These are phyloP conservation scores for Plenodomus biglobosus DNA, from an alignment of 2,329 filamentous ascomycete genomes.

Conservation along the genomic window DNA sequence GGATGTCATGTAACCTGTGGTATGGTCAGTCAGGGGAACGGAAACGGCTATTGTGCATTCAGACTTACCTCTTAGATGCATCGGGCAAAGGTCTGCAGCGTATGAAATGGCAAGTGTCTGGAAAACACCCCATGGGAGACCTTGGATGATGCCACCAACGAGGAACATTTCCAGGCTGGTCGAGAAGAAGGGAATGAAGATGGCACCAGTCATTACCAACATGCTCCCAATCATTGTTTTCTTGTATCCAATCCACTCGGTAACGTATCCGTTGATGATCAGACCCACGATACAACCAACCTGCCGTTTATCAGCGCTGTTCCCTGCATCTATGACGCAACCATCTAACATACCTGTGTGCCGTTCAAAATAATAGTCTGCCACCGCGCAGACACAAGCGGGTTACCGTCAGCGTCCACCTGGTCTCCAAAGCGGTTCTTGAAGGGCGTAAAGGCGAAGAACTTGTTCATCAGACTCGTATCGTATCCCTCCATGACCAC, in stretches of 20 bases:
- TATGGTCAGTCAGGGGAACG: not conserved
- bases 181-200: constrained; percentile 34
- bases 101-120: constrained; percentile 35
- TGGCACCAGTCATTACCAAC: constrained; percentile 24
- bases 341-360: constrained; percentile 34
- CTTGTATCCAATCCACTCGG: constrained; percentile 46
- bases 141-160: constrained; percentile 56
- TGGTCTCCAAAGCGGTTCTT: constrained; percentile 45
- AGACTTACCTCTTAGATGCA: constrained; percentile 58
- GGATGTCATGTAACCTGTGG: constrained; percentile 47
- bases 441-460: constrained; percentile 57
- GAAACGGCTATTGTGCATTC: no score
- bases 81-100: constrained; percentile 61
- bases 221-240: constrained; percentile 31
- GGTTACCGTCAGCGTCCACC: constrained; percentile 35
- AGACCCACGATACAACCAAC: constrained; percentile 48
- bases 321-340: not conserved
- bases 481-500: constrained; percentile 91
- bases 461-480: constrained; percentile 75
- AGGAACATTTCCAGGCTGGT: constrained; percentile 57
- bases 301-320: constrained; percentile 19
- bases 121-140: constrained; percentile 48
- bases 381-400: constrained; percentile 46
- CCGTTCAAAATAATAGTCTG: constrained; percentile 50
- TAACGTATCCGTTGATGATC: constrained; percentile 47